Evolutionary conservation across 2,329 filamentous ascomycete genomes (phyloP), one percentile per base, ranked within the genome.

Genomic region (Sporothrix curviconia): DNA sequence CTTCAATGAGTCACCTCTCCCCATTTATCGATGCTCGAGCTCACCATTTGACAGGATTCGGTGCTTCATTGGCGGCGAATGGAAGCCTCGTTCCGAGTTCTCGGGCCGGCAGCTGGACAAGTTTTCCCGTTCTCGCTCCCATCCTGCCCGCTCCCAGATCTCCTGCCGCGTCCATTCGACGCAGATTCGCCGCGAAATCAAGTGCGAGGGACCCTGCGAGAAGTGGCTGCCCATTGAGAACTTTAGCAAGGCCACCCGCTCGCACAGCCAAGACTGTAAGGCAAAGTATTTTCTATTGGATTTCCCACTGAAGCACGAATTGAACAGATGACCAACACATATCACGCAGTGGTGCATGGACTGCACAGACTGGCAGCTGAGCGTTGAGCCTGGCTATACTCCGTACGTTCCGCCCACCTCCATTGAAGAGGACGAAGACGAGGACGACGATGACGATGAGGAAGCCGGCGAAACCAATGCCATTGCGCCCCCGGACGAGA

Each of bases 211-310:
- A 0, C 70, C 70, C 12, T 75, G 72, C 52, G 60, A 59, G 36
- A 57, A 58, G 5, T 61, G 58, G 56, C 67, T 66, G 44, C 50
- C 61, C 7, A 56, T 64, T 3, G 61, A 66, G 0, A 56, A 60
- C 4, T 75, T 73, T 62, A 73, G 70, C 61, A 69, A 68, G 59
- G 66, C 17, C 17, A 70, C 71, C 14, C 66, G 70, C 4, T 65
- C 63, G 34, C 60, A 64, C 2, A 57, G 58, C n/a, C 4, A 64
- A 64, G 7, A 61, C 65, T 6, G 71, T 73, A 62, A 63, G 71
- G 28, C 4, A 15, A 9, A 22, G 11, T 39, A 11, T 19, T 36
- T 12, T 37, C 36, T 25, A 24, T 17, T 24, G 7, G 12, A 8
- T 19, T 11, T 36, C 15, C 19, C 1, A 4, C 15, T 15, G 3